Conservation (phyloP, 768 basidiomycete species). For the Roridomyces roridus region DNA sequence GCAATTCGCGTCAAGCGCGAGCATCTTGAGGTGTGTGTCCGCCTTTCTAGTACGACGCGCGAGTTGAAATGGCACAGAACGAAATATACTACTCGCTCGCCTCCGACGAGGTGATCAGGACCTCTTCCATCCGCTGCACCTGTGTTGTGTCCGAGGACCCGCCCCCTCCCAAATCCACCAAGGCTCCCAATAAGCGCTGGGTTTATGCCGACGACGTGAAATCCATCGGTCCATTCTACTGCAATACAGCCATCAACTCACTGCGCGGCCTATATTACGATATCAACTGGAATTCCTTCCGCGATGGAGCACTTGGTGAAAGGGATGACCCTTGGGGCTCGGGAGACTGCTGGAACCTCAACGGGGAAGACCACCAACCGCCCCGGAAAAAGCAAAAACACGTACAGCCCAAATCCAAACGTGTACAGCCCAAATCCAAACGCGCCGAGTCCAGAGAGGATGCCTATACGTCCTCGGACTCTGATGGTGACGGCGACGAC, state of each 20-base stretch:
- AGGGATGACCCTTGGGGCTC: slow-evolving; percentile 39
- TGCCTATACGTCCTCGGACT: slow-evolving; percentile 18
- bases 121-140: slow-evolving; percentile 55
- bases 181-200: slow-evolving; percentile 23
- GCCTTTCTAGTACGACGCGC: not conserved
- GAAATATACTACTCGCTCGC: slow-evolving; percentile 75
- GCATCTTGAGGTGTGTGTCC: slow-evolving; percentile 57
- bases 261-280: slow-evolving; percentile 67
- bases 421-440: no score
- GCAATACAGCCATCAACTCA: slow-evolving; percentile 63
- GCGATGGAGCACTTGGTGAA: slow-evolving; percentile 40
- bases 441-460: slow-evolving; percentile 11
- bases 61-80: slow-evolving; percentile 52
- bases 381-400: slow-evolving; percentile 21
- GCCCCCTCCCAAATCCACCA: slow-evolving; percentile 16
- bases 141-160: slow-evolving; percentile 52
- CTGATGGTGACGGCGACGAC: slow-evolving; percentile 23
- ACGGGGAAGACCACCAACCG: slow-evolving; percentile 23
- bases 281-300: slow-evolving; percentile 64
- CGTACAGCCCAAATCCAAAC: slow-evolving; percentile 7
- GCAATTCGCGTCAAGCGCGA: slow-evolving; percentile 64
- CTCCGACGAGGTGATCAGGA: slow-evolving; percentile 52
- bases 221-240: slow-evolving; percentile 52
- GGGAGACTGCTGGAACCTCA: slow-evolving; percentile 57
- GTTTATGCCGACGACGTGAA: slow-evolving; percentile 32